phyloP scores from a whole-genome alignment of 768 basidiomycete genomes.

The Pleurotus ostreatus region DNA sequence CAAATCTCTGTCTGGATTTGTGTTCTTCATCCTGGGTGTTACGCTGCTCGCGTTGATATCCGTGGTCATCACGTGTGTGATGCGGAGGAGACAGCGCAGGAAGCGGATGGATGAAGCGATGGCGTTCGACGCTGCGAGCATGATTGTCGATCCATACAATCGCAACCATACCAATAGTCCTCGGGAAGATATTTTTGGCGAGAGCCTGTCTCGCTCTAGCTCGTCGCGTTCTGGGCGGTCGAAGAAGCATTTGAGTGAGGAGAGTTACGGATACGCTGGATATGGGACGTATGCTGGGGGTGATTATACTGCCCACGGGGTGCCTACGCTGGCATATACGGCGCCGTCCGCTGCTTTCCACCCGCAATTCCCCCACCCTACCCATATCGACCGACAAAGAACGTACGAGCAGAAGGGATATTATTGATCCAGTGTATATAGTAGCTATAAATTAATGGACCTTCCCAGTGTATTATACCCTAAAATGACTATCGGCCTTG shows the following conservation, averaged over 20 bases:
- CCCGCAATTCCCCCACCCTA: neutral
- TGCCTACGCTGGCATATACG: neutral
- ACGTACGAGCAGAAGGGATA: neutral
- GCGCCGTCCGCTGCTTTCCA: slow-evolving; percentile 1
- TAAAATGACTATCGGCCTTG: neutral
- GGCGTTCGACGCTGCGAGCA: slow-evolving; percentile 43
- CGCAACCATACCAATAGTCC: neutral
- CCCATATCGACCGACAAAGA: slow-evolving; percentile 4
- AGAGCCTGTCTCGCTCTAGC: neutral
- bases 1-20: slow-evolving; percentile 54
- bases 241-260: slow-evolving; percentile 5
- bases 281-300: neutral
- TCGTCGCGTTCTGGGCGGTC: neutral
- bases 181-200: neutral
- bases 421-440: neutral
- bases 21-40: slow-evolving; percentile 52
- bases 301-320: neutral
- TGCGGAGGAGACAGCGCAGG: slow-evolving; percentile 46
- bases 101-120: slow-evolving; percentile 41
- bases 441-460: neutral
- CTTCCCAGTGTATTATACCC: neutral
- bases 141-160: slow-evolving; percentile 9
- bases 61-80: slow-evolving; percentile 36
- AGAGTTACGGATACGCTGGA: slow-evolving; percentile 1
- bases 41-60: slow-evolving; percentile 43